phyloP scores from a whole-genome alignment of 139 green algal genomes.

The Dunaliella sp. region DNA sequence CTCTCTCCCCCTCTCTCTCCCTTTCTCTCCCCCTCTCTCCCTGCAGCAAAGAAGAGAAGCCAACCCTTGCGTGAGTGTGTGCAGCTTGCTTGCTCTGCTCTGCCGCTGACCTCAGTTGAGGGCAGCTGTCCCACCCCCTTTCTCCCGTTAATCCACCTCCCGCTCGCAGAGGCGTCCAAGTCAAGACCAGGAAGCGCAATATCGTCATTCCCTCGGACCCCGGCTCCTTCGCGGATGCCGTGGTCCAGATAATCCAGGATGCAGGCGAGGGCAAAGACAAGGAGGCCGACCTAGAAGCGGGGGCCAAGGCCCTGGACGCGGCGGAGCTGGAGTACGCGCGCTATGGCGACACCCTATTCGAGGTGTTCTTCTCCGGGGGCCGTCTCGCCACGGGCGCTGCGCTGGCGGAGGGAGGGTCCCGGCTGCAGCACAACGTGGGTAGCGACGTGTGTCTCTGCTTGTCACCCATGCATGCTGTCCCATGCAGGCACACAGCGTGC shows the following conservation, averaged over 20 bases:
- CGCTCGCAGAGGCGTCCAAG: constrained; percentile 76
- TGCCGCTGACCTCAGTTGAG: too few species aligned
- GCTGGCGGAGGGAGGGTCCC: constrained; percentile 54
- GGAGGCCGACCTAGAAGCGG: constrained; percentile 73
- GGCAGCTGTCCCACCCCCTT: too few species aligned
- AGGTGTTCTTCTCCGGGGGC: constrained; percentile 88
- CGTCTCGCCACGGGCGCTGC: constrained; percentile 70
- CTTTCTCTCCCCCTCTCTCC: background rate
- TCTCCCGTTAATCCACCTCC: background rate
- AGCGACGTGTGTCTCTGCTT: too few species aligned
- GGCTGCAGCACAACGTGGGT: constrained; percentile 15
- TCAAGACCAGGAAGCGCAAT: constrained; percentile 96
- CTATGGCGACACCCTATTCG: constrained; percentile 96
- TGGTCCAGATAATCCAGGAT: constrained; percentile 83
- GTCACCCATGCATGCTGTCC: too few species aligned
- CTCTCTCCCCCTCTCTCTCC: background rate
- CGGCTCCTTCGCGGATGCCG: constrained; percentile 85
- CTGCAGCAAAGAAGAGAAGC: constrained; percentile 83
- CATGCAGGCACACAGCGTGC: too few species aligned
- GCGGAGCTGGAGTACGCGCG: constrained; percentile 88
- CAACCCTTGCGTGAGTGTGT: constrained; percentile 81
- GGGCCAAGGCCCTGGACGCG: constrained; percentile 70
- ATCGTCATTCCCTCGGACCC: constrained; percentile 93
- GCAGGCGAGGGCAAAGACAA: constrained; percentile 54
- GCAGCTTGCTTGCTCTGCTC: background rate